Evolutionary conservation across 352 stramenopile genomes (phyloP).

Genomic region (Phytophthora quininea): DNA sequence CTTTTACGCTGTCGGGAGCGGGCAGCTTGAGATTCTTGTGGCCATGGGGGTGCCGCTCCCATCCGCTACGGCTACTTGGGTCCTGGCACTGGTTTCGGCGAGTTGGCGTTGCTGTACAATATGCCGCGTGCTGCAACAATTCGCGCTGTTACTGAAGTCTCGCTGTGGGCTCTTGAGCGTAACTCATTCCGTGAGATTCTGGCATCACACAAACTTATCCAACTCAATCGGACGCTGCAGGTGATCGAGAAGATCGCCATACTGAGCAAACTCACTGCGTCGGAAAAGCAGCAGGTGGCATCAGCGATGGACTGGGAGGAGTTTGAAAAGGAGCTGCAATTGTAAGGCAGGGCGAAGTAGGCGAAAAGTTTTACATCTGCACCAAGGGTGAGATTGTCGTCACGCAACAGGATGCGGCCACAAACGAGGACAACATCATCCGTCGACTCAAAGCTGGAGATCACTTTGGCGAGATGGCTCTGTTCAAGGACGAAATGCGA

Average conservation of each 20-base stretch:
- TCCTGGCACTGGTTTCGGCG: constrained; percentile 91
- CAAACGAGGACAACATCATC: constrained; percentile 53
- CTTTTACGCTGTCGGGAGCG: constrained; percentile 73
- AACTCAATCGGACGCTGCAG: constrained; percentile 61
- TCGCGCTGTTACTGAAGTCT: constrained; percentile 56
- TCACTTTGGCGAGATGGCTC: constrained; percentile 95
- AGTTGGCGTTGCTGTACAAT: constrained; percentile 97
- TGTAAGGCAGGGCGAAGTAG: constrained; percentile 75
- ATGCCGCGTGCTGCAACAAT: constrained; percentile 95
- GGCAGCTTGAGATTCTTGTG: constrained; percentile 77
- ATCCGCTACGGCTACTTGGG: constrained; percentile 76
- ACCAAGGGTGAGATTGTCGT: constrained; percentile 78
- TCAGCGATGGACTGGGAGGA: constrained; percentile 87
- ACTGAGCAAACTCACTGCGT: constrained; percentile 69
- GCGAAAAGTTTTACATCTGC: constrained; percentile 83
- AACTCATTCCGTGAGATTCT: constrained; percentile 80
- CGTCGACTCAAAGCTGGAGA: constrained; percentile 74
- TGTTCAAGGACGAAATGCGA: constrained; percentile 92
- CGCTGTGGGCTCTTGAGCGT: constrained; percentile 76
- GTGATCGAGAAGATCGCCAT: constrained; percentile 63
- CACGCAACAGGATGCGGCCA: constrained; percentile 54
- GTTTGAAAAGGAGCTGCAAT: constrained; percentile 58
- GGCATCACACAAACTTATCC: constrained; percentile 73
- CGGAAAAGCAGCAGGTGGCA: constrained; percentile 73
- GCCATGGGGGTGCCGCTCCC: constrained; percentile 49